A percentile compares a stretch with the other conserved stretches of the same genome.
Conservation (phyloP, 164 flowering plant genomes). For the Amborella trichopoda region DNA sequence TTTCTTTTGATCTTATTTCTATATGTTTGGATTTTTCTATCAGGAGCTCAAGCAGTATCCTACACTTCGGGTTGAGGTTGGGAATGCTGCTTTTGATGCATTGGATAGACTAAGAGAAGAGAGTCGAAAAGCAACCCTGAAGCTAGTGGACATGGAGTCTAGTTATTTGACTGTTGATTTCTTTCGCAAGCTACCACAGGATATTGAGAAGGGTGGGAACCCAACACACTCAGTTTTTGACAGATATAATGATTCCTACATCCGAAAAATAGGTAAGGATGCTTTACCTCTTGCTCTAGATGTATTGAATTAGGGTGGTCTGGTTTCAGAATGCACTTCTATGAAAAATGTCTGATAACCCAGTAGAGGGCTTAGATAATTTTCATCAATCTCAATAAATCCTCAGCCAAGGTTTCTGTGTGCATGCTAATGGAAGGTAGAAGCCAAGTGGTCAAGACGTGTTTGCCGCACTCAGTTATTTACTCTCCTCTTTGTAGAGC, state of each 20-base stretch:
- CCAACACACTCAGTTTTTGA: slow-evolving; percentile 89
- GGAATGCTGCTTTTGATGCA: slow-evolving; percentile 65
- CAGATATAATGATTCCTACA: slow-evolving; percentile 83
- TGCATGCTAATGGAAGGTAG: too few relatives aligned
- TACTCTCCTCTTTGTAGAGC: too few relatives aligned
- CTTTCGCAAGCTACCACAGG: slow-evolving; percentile 97
- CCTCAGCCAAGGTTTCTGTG: too few relatives aligned
- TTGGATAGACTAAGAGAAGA: slow-evolving; percentile 79
- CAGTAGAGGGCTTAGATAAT: too few relatives aligned
- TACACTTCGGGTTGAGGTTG: slow-evolving; percentile 44
- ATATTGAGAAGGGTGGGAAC: slow-evolving; percentile 92
- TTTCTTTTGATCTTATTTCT: too few relatives aligned
- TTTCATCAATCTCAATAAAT: too few relatives aligned
- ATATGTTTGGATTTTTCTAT: too few relatives aligned
- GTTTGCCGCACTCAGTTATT: too few relatives aligned
- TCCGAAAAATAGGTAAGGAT: slow-evolving; percentile 63
- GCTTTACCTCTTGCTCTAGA: not conserved
- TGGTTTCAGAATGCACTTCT: not conserved
- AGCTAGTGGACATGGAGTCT: slow-evolving; percentile 88
- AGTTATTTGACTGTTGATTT: slow-evolving; percentile 88
- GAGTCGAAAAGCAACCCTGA: slow-evolving; percentile 75
- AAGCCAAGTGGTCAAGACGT: too few relatives aligned
- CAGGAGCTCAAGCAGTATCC: slow-evolving; percentile 88
- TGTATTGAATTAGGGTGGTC: not conserved
- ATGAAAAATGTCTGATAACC: too few relatives aligned